Conservation (phyloP, 805 yeast species). For the Nadsonia fulvescens region DNA sequence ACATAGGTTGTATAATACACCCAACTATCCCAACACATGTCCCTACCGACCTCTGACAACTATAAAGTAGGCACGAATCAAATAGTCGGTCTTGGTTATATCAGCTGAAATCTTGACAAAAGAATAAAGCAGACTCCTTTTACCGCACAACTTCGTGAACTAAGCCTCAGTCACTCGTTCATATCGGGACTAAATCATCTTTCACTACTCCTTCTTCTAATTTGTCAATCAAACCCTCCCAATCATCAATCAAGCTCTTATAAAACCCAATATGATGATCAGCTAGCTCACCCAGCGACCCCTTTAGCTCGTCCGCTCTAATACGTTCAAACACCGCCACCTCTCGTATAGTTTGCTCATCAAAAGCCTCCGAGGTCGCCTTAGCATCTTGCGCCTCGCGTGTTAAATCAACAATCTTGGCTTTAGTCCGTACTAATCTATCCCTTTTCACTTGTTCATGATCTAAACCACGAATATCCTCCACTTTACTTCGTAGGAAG, state of each 20-base stretch:
- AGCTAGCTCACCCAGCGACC: conserved; percentile 53
- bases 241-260: conserved; percentile 44
- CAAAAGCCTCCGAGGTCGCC: conserved; percentile 32
- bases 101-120: too few species aligned
- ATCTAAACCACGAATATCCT: conserved; percentile 45
- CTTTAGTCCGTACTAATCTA: conserved; percentile 31
- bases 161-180: too few species aligned
- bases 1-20: too few species aligned
- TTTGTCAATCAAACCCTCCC: conserved; percentile 26
- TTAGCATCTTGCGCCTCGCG: conserved; percentile 34
- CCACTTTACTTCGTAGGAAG: conserved; percentile 37
- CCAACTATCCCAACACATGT: too few species aligned
- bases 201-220: conserved; percentile 1
- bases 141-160: too few species aligned
- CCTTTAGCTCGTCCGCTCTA: conserved; percentile 59
- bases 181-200: too few species aligned
- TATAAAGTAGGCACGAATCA: too few species aligned
- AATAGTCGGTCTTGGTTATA: too few species aligned
- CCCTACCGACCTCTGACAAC: too few species aligned
- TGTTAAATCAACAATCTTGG: conserved; percentile 30
- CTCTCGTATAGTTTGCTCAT: conserved; percentile 38
- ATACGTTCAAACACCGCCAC: conserved; percentile 57
- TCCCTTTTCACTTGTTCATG: conserved; percentile 38
- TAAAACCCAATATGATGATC: conserved; percentile 63
- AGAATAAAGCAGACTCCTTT: too few species aligned